These are phyloP conservation scores for Penicillium fimorum DNA, from an alignment of 495 filamentous ascomycete species.

Conservation along the genomic window DNA sequence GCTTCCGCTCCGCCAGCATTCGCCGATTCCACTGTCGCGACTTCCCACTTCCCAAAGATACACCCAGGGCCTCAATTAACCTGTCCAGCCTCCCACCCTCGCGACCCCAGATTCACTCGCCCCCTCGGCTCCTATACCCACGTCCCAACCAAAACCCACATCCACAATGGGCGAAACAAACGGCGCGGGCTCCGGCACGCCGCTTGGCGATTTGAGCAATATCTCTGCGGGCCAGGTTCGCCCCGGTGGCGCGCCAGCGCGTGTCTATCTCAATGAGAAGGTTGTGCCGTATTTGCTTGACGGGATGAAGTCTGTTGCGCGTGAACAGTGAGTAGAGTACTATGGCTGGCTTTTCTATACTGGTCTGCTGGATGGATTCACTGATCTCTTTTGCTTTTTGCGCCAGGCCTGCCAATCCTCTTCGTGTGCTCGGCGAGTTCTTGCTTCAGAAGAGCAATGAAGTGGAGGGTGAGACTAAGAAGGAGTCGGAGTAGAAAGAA, in stretches of 20 bases:
- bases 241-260: slow-evolving; percentile 78
- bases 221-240: slow-evolving; percentile 42
- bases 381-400: slow-evolving; percentile 3
- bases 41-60: neutral
- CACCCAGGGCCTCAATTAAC: neutral
- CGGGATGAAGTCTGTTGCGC: slow-evolving; percentile 85
- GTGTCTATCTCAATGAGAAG: slow-evolving; percentile 86
- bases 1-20: slow-evolving; percentile 15
- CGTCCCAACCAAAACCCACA: slow-evolving; percentile 8
- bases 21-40: neutral
- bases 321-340: slow-evolving; percentile 66
- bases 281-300: slow-evolving; percentile 82
- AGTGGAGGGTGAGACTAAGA: slow-evolving; percentile 47
- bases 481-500: slow-evolving; percentile 16
- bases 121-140: neutral
- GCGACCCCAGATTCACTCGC: neutral
- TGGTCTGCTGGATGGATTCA: neutral
- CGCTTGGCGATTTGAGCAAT: slow-evolving; percentile 40
- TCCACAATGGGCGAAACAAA: slow-evolving; percentile 27
- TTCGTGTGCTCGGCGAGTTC: slow-evolving; percentile 83
- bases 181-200: slow-evolving; percentile 30
- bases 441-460: slow-evolving; percentile 80
- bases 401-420: slow-evolving; percentile 69
- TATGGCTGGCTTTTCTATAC: neutral
- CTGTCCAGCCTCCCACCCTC: neutral